Conservation (phyloP, 495 filamentous ascomycete species). For the Neurospora tetraspora region DNA sequence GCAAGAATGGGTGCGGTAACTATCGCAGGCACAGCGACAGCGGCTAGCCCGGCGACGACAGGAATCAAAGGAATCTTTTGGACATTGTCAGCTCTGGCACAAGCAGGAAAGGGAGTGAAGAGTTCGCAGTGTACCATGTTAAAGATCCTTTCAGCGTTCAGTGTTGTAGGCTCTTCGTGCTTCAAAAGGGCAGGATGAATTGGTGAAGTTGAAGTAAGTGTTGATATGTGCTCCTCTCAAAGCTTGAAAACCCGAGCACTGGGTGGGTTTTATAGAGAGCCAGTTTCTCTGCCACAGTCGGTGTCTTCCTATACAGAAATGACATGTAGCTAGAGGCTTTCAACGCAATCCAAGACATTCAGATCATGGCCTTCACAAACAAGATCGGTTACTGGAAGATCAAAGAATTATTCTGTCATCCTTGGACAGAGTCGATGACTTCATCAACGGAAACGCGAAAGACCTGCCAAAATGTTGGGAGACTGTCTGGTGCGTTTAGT, state of each 20-base stretch:
- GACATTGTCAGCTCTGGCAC: too few species aligned
- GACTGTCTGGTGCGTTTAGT: too few species aligned
- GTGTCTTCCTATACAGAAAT: background rate
- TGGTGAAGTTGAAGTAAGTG: fast-evolving
- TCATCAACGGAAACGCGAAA: background rate
- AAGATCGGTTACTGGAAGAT: background rate
- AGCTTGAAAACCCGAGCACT: background rate
- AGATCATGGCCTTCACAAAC: background rate
- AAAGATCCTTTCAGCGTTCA: background rate
- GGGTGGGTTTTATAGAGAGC: background rate
- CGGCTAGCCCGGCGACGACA: too few species aligned
- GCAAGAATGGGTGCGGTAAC: too few species aligned
- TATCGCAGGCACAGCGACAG: too few species aligned
- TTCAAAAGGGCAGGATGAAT: background rate
- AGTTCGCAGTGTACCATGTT: background rate
- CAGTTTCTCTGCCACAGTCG: background rate
- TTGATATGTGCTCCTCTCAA: too few species aligned
- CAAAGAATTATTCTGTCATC: background rate
- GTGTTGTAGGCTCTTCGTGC: background rate
- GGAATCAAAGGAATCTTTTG: too few species aligned
- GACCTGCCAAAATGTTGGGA: background rate
- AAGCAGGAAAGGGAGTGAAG: background rate
- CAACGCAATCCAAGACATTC: background rate
- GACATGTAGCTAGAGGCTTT: background rate
- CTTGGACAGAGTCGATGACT: background rate